Evolutionary conservation across 31 red algal species (phyloP).

Genomic region (Asparagopsis taxiformis): DNA sequence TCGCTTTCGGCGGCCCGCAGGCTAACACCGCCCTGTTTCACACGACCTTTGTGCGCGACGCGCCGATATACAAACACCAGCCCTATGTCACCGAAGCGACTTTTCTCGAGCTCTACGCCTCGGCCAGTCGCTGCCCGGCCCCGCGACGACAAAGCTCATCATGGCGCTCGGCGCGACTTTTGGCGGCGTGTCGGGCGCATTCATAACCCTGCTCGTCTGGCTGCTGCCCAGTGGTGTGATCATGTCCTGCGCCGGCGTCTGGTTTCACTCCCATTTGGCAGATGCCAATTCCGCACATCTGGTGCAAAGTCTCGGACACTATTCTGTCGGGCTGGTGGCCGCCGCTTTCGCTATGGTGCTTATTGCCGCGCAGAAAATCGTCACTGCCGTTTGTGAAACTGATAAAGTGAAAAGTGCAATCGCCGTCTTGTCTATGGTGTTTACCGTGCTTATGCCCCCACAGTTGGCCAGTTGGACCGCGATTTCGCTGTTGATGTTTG

Average conservation of each 20-base stretch:
- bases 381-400: background rate
- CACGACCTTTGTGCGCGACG: constrained; percentile 29
- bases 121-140: constrained; percentile 62
- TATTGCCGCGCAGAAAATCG: background rate
- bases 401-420: background rate
- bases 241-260: constrained; percentile 40
- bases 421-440: background rate
- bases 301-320: constrained; percentile 16
- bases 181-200: constrained; percentile 49
- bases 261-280: constrained; percentile 33
- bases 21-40: constrained; percentile 67
- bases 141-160: constrained; percentile 64
- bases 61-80: background rate
- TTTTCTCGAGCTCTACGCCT: constrained; percentile 76
- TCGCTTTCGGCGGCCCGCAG: constrained; percentile 73
- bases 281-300: background rate
- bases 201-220: constrained; percentile 50
- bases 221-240: constrained; percentile 44
- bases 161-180: constrained; percentile 42
- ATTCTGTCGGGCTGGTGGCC: constrained; percentile 35
- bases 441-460: background rate
- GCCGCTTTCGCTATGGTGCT: background rate
- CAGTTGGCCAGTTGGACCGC: background rate
- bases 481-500: background rate
- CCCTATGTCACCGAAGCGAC: constrained; percentile 42